These are phyloP conservation scores for Raffaelea albimanens DNA, from an alignment of 2,329 filamentous ascomycete species.

Conservation along the genomic window DNA sequence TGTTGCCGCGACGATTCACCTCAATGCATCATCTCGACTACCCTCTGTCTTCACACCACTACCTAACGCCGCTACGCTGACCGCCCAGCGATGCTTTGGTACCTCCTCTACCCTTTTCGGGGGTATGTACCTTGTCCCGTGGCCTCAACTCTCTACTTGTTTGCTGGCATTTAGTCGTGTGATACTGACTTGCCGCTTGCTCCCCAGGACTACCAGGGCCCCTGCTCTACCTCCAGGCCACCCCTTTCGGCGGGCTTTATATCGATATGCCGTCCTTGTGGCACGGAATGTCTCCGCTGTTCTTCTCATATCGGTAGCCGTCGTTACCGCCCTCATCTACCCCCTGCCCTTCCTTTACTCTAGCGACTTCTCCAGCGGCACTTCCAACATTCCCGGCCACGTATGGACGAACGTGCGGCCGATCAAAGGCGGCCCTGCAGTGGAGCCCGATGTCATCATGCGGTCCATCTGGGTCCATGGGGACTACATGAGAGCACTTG, in stretches of 20 bases:
- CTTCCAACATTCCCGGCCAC: constrained; percentile 65
- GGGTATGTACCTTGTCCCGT: constrained; percentile 49
- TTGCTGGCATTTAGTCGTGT: too few relatives aligned
- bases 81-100: constrained; percentile 55
- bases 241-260: constrained; percentile 54
- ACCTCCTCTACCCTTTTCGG: constrained; percentile 66
- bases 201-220: constrained; percentile 61
- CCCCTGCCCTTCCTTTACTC: constrained; percentile 68
- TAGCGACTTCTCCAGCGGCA: constrained; percentile 60
- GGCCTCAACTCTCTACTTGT: background rate
- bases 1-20: background rate
- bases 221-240: constrained; percentile 55
- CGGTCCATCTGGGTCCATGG: constrained; percentile 75
- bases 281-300: constrained; percentile 65
- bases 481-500: constrained; percentile 68
- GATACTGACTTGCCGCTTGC: constrained; percentile 10
- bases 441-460: constrained; percentile 64
- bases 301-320: constrained; percentile 63
- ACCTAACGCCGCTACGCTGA: background rate
- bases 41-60: background rate
- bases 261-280: constrained; percentile 60
- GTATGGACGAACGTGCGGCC: constrained; percentile 70
- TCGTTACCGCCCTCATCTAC: constrained; percentile 62
- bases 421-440: constrained; percentile 36
- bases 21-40: background rate